A percentile compares a stretch with the other conserved stretches of the same genome.
These are phyloP conservation scores for Carpinus viminea DNA, from an alignment of 306 rosid species.

Conservation along the genomic window DNA sequence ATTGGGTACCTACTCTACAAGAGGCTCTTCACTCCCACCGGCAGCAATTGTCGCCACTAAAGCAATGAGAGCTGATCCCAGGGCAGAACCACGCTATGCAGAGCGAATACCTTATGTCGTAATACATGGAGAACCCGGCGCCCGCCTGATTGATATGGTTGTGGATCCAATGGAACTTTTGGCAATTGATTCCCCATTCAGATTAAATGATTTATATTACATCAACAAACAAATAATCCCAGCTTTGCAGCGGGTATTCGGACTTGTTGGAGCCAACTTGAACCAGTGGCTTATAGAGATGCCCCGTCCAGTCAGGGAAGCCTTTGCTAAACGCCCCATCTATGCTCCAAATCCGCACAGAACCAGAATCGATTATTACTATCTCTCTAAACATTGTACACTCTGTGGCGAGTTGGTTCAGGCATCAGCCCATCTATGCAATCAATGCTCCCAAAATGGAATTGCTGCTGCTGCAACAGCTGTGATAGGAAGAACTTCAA, in stretches of 20 bases:
- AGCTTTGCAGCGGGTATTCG: conserved; percentile 80
- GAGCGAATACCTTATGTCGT: conserved; percentile 88
- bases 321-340: conserved; percentile 48
- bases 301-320: conserved; percentile 82
- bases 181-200: conserved; percentile 66
- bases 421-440: conserved; percentile 67
- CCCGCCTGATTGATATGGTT: conserved; percentile 90
- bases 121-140: conserved; percentile 91
- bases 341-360: conserved; percentile 53
- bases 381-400: conserved; percentile 86
- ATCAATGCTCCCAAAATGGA: conserved; percentile 59
- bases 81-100: conserved; percentile 94
- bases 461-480: conserved; percentile 59
- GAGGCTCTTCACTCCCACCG: conserved; percentile 81
- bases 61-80: conserved; percentile 82
- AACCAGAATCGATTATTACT: conserved; percentile 85
- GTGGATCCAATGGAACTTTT: conserved; percentile 88
- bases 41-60: conserved; percentile 95
- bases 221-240: conserved; percentile 93
- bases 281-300: conserved; percentile 80
- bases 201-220: conserved; percentile 84
- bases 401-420: conserved; percentile 83
- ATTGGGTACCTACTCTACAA: conserved; percentile 72
- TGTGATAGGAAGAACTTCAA: conserved; percentile 66
- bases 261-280: conserved; percentile 85